Conservation (phyloP, 106 monocot genomes). For the Phalaenopsis aphrodite region DNA sequence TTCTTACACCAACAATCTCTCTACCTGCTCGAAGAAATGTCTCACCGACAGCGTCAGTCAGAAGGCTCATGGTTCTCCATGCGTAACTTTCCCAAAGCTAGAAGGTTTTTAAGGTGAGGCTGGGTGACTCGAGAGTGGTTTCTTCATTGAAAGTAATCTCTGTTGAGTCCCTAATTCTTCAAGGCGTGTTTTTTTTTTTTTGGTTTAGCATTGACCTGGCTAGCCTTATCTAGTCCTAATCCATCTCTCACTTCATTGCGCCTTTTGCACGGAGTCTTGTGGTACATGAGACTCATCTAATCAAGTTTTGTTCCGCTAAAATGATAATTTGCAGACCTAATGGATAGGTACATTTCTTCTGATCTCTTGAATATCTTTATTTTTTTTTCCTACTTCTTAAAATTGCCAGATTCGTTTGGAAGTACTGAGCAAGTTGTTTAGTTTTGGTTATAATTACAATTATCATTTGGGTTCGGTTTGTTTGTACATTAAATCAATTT, state of each 20-base stretch:
- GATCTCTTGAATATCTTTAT: neutral
- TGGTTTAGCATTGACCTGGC: neutral
- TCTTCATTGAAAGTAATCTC: neutral
- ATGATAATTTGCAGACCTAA: neutral
- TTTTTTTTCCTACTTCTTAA: neutral
- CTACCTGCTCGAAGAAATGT: neutral
- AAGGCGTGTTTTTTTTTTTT: neutral
- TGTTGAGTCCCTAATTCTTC: neutral
- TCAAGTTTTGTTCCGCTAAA: neutral
- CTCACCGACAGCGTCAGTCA: neutral
- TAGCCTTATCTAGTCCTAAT: neutral
- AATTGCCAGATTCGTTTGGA: neutral
- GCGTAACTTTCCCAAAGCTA: constrained; percentile 6
- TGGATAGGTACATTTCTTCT: neutral
- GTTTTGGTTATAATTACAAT: neutral
- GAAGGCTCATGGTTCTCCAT: constrained; percentile 6
- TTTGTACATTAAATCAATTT: neutral
- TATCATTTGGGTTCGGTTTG: neutral
- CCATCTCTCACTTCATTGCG: neutral
- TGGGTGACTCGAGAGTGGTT: neutral
- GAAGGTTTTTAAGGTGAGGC: constrained; percentile 5
- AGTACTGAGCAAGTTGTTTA: neutral
- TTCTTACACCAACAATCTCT: no score
- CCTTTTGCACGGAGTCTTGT: neutral
- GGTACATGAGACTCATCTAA: neutral